phyloP scores from a whole-genome alignment of 495 filamentous ascomycete genomes.

The Penicillium fimorum region DNA sequence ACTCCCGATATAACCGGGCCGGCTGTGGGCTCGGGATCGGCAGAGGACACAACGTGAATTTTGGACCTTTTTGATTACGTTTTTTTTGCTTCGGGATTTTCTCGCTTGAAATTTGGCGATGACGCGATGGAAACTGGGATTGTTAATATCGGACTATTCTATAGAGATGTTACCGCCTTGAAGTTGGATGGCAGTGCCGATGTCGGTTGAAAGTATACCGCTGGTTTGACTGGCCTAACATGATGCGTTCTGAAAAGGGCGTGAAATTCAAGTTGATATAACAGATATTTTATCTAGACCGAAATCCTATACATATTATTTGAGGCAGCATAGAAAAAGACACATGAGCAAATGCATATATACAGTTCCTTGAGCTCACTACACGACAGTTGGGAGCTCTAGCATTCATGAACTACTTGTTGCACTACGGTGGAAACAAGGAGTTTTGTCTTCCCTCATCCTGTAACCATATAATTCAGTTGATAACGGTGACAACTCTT shows the following conservation, averaged over 20 bases:
- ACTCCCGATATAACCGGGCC: conserved; percentile 5
- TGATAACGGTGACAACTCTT: not conserved
- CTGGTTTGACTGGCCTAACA: not conserved
- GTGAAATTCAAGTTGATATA: not conserved
- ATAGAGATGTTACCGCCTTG: not conserved
- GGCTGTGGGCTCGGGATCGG: conserved; percentile 2
- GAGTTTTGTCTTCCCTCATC: not conserved
- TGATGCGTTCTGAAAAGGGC: not conserved
- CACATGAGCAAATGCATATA: not conserved
- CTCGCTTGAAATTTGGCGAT: not conserved
- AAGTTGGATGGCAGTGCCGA: not conserved
- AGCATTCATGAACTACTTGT: not conserved
- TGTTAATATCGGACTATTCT: not conserved
- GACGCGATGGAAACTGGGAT: not conserved
- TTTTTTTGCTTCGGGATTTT: not conserved
- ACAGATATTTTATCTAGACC: not conserved
- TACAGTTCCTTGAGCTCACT: not conserved
- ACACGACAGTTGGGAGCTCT: too few relatives aligned
- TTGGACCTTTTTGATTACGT: not conserved
- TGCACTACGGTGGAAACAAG: not conserved
- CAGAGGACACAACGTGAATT: not conserved
- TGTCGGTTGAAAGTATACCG: not conserved
- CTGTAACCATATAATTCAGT: not conserved
- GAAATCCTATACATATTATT: not conserved
- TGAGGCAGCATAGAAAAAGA: not conserved